Conservation (phyloP, 345 rosid genomes). For the Clausena lansium region DNA sequence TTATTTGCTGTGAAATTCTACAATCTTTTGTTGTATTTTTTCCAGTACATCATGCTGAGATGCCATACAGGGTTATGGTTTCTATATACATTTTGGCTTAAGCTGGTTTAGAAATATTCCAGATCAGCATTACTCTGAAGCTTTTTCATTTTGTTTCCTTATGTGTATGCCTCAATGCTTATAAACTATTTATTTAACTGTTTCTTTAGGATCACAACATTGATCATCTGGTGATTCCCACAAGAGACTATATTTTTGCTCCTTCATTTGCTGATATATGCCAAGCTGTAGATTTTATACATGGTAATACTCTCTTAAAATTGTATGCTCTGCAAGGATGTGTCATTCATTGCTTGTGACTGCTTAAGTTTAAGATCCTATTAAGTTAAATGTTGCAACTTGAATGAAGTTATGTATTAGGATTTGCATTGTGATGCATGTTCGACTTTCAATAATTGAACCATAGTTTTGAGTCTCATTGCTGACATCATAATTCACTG, state of each 20-base stretch:
- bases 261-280: conserved; percentile 78
- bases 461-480: background rate
- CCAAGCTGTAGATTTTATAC: conserved; percentile 85
- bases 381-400: background rate
- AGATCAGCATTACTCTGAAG: background rate
- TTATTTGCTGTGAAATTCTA: background rate
- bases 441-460: background rate
- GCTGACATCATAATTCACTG: background rate
- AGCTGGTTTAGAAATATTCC: background rate
- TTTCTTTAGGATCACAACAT: conserved; percentile 62
- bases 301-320: conserved; percentile 39
- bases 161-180: background rate
- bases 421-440: background rate
- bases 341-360: background rate
- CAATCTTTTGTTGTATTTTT: background rate
- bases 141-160: background rate
- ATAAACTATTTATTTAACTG: conserved; percentile 1
- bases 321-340: background rate
- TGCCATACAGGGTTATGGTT: background rate
- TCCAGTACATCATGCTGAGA: background rate
- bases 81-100: background rate
- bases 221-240: conserved; percentile 90
- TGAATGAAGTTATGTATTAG: background rate
- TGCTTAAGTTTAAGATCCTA: background rate
- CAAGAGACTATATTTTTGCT: conserved; percentile 94